Evolutionary conservation across 441 rosid species (phyloP).

Genomic region (Euphorbia schlechtendalii): DNA sequence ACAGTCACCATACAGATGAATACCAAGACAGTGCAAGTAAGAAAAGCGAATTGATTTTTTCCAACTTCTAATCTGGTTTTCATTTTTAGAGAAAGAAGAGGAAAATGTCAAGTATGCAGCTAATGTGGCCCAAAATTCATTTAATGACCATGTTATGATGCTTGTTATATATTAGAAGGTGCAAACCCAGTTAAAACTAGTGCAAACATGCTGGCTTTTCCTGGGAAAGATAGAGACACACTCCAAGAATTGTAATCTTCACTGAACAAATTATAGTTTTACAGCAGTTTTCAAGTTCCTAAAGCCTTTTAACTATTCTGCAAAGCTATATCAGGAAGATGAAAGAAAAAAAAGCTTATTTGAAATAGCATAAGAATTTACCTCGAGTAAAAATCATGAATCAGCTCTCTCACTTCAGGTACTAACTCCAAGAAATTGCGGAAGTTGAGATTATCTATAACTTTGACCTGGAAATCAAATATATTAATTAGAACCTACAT

Average conservation of each 20-base stretch:
- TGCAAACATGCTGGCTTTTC: not conserved
- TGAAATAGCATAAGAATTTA: slow-evolving; percentile 19
- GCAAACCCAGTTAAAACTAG: not conserved
- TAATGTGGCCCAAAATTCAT: not conserved
- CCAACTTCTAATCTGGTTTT: not conserved
- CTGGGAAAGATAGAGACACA: too few relatives aligned
- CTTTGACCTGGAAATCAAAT: slow-evolving; percentile 62
- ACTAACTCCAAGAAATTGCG: slow-evolving; percentile 92
- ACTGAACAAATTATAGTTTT: not conserved
- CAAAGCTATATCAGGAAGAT: not conserved
- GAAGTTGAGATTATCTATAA: slow-evolving; percentile 82
- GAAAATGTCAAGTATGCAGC: not conserved
- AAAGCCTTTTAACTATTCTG: not conserved
- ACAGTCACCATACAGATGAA: not conserved
- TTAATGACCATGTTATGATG: not conserved
- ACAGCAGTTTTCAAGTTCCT: not conserved
- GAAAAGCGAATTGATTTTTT: not conserved
- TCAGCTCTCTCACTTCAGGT: slow-evolving; percentile 97
- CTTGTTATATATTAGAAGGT: not conserved
- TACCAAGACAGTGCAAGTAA: not conserved
- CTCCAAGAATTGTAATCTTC: not conserved
- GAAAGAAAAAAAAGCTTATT: not conserved
- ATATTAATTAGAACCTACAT: slow-evolving; percentile 19
- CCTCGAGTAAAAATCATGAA: slow-evolving; percentile 95
- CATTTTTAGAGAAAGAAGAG: not conserved